A percentile compares a stretch with the other conserved stretches of the same genome.
phyloP scores from a whole-genome alignment of 345 rosid species.

The Salix arbutifolia region DNA sequence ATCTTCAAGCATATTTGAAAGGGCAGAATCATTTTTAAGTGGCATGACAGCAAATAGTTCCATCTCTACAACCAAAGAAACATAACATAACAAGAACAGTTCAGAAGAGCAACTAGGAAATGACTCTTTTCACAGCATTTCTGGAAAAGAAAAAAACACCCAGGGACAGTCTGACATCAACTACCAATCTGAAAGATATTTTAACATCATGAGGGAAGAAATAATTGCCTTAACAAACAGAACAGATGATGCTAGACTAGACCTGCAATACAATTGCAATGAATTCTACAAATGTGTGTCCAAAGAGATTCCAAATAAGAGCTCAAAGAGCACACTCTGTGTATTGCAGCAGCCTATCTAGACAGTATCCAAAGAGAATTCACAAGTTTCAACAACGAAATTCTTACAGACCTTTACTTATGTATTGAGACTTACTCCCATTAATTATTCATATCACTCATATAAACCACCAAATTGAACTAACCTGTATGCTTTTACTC shows the following conservation, averaged over 20 bases:
- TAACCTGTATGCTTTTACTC: slow-evolving; percentile 85
- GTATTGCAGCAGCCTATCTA: background rate
- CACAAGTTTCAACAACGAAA: background rate
- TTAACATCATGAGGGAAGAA: too few species aligned
- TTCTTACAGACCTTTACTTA: background rate
- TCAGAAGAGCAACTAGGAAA: background rate
- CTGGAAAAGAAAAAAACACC: too few species aligned
- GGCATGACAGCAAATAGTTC: background rate
- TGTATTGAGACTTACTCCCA: background rate
- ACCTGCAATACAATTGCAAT: background rate
- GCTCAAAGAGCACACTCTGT: background rate
- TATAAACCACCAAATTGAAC: background rate
- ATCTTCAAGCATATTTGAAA: background rate
- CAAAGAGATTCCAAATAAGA: background rate
- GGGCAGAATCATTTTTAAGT: background rate
- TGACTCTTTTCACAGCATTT: too few species aligned
- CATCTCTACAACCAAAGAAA: background rate
- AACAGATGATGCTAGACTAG: background rate
- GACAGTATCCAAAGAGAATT: background rate
- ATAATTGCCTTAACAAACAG: background rate
- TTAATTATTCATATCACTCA: background rate
- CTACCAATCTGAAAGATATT: too few species aligned
- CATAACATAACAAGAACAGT: background rate
- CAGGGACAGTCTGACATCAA: too few species aligned
- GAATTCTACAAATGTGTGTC: background rate